These are phyloP conservation scores for Thelonectria blattea DNA, from an alignment of 2,329 filamentous ascomycete species.

Conservation along the genomic window DNA sequence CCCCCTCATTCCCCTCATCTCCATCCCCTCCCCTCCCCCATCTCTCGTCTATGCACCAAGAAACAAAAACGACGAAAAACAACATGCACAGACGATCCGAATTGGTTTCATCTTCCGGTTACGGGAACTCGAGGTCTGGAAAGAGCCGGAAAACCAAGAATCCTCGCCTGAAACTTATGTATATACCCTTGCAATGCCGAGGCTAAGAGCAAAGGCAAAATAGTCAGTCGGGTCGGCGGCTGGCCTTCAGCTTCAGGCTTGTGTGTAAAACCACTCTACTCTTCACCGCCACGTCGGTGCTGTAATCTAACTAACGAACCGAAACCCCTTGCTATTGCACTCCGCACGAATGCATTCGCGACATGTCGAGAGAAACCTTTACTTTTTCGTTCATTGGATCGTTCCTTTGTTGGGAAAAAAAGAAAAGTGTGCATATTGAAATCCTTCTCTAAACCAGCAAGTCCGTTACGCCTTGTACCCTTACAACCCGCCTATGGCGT, in stretches of 20 bases:
- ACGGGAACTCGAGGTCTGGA: background rate
- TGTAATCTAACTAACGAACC: background rate
- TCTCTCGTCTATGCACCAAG: background rate
- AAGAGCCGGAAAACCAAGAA: too few relatives aligned
- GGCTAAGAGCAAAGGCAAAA: background rate
- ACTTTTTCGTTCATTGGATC: background rate
- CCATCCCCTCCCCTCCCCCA: background rate
- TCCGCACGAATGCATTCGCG: background rate
- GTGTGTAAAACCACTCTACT: background rate
- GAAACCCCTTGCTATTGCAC: too few relatives aligned
- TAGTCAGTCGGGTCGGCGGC: too few relatives aligned
- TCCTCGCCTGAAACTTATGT: background rate
- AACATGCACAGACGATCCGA: background rate
- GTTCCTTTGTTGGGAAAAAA: background rate
- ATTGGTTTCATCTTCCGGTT: background rate
- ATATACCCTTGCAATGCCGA: background rate
- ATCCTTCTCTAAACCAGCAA: slow-evolving; percentile 30
- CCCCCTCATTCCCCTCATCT: background rate
- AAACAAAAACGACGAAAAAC: background rate
- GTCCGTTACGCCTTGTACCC: slow-evolving; percentile 35
- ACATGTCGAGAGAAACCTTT: background rate
- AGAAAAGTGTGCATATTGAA: slow-evolving; percentile 28
- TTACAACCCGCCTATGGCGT: slow-evolving; percentile 31
- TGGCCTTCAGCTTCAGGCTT: background rate
- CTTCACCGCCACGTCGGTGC: background rate